phyloP scores from a whole-genome alignment of 2,329 filamentous ascomycete species.

The Metarhizium humberi region DNA sequence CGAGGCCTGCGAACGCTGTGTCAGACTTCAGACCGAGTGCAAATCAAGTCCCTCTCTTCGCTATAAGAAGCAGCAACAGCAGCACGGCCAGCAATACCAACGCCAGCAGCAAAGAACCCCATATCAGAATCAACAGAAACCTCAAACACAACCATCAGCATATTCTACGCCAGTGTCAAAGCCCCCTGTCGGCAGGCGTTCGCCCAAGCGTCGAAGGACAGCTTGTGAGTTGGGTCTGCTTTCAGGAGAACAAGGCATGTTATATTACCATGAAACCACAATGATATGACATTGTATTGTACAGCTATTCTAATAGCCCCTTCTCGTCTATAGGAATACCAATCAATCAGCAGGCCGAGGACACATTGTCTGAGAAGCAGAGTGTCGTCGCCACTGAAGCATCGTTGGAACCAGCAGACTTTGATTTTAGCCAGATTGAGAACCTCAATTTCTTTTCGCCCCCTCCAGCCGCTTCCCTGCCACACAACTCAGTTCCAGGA shows the following conservation, averaged over 20 bases:
- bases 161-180: constrained; percentile 1
- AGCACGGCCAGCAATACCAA: constrained; percentile 8
- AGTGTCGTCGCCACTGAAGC: constrained; percentile 19
- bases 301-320: not conserved
- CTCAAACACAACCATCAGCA: constrained; percentile 4
- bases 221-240: constrained; percentile 22
- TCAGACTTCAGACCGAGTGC: constrained; percentile 31
- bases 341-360: constrained; percentile 17
- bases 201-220: constrained; percentile 28
- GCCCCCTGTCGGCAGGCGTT: constrained; percentile 17
- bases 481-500: constrained; percentile 15
- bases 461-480: constrained; percentile 17
- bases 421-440: constrained; percentile 24
- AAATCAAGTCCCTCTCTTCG: constrained; percentile 33
- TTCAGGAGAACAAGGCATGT: constrained; percentile 27
- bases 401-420: constrained; percentile 21
- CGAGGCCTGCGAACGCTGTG: constrained; percentile 32
- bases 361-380: constrained; percentile 15
- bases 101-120: constrained; percentile 10
- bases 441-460: constrained; percentile 21
- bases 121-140: constrained; percentile 7
- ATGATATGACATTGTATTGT: not conserved
- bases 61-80: constrained; percentile 25
- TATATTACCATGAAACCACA: not conserved
- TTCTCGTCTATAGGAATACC: constrained; percentile 10